phyloP scores from a whole-genome alignment of 129 eudicot genomes.

The Heracleum sosnowskyi region DNA sequence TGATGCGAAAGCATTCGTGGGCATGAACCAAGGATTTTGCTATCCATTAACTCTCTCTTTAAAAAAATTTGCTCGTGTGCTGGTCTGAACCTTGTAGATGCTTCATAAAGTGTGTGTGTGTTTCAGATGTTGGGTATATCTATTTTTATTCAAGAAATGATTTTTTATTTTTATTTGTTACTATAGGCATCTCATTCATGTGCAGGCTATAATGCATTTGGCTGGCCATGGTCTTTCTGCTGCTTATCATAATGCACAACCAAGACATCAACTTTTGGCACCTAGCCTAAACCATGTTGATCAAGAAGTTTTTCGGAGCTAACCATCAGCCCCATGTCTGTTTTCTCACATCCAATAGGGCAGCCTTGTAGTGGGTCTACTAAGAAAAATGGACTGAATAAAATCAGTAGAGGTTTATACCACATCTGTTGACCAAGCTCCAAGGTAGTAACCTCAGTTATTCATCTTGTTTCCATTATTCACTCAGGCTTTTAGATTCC shows the following conservation, averaged over 20 bases:
- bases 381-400: constrained; percentile 20
- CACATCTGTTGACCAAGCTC: too few species aligned
- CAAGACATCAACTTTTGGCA: constrained; percentile 30
- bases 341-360: constrained; percentile 46
- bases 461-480: too few species aligned
- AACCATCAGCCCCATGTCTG: constrained; percentile 38
- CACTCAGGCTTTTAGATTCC: too few species aligned
- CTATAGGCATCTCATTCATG: constrained; percentile 27
- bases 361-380: constrained; percentile 18
- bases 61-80: constrained; percentile 39
- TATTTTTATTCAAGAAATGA: neutral
- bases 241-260: constrained; percentile 21
- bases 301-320: constrained; percentile 26
- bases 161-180: neutral
- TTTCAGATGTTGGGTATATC: neutral
- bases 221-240: constrained; percentile 38
- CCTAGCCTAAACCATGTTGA: constrained; percentile 25
- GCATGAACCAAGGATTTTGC: constrained; percentile 24
- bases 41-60: constrained; percentile 27
- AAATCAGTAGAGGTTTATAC: too few species aligned
- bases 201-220: constrained; percentile 62
- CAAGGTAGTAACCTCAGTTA: too few species aligned
- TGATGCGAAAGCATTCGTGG: constrained; percentile 24
- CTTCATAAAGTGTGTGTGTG: constrained; percentile 19
- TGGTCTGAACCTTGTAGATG: constrained; percentile 25